These are phyloP conservation scores for Nicotiana undulata DNA, from an alignment of 257 asterid genomes.

Conservation along the genomic window DNA sequence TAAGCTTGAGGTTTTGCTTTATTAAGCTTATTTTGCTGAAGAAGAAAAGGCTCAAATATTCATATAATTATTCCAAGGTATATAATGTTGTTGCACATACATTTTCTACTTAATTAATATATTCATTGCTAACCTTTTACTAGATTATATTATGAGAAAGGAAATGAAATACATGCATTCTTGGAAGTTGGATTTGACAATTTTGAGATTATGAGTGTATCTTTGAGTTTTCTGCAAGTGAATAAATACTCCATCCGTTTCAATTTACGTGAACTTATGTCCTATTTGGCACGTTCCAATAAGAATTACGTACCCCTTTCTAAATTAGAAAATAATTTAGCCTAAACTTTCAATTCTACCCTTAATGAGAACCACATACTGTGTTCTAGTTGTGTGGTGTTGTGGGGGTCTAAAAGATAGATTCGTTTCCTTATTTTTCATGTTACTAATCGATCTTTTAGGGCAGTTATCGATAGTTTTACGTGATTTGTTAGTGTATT, in stretches of 20 bases:
- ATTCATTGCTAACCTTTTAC: background rate
- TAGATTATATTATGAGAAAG: background rate
- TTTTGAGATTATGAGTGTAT: background rate
- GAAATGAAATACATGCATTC: background rate
- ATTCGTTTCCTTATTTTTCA: too few relatives aligned
- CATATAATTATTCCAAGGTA: background rate
- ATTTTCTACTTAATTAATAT: background rate
- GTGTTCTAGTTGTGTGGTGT: background rate
- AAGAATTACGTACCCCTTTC: too few relatives aligned
- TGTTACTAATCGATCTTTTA: too few relatives aligned
- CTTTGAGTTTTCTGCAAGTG: conserved; percentile 6
- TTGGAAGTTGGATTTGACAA: conserved; percentile 23
- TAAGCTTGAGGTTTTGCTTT: conserved; percentile 4
- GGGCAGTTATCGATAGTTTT: too few relatives aligned
- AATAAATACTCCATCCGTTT: too few relatives aligned
- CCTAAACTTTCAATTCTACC: too few relatives aligned
- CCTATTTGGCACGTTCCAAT: too few relatives aligned
- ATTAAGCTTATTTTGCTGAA: conserved; percentile 42
- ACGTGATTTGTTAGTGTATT: too few relatives aligned
- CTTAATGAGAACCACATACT: too few relatives aligned
- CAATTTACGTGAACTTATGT: too few relatives aligned
- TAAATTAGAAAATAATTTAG: too few relatives aligned
- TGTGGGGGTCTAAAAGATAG: background rate
- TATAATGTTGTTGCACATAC: background rate
- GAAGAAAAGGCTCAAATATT: conserved; percentile 45